These are phyloP conservation scores for Posidonia oceanica DNA, from an alignment of 116 monocot species.

Conservation along the genomic window DNA sequence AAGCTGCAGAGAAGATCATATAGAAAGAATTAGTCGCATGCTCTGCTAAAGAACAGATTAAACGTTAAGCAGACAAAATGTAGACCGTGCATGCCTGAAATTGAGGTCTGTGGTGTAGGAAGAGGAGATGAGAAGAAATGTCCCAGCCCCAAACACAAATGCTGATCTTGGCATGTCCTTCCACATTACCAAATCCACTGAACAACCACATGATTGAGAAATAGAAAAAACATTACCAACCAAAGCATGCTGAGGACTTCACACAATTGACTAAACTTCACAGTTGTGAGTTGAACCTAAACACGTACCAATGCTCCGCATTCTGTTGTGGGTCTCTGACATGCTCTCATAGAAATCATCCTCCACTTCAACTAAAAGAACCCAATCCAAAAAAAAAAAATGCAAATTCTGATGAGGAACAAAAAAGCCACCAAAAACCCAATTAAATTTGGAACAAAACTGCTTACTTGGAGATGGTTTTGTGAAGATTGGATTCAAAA, in stretches of 20 bases:
- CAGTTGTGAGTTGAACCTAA: not conserved
- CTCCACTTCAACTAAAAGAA: conserved; percentile 14
- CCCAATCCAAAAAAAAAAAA: conserved; percentile 2
- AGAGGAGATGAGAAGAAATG: conserved; percentile 67
- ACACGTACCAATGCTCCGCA: conserved; percentile 65
- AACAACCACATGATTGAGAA: not conserved
- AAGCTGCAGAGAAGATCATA: conserved; percentile 30
- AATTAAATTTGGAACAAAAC: not conserved
- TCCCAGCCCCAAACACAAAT: conserved; percentile 71
- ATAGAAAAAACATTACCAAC: not conserved
- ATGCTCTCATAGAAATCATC: conserved; percentile 17
- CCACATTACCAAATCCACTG: conserved; percentile 98
- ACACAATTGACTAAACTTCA: not conserved
- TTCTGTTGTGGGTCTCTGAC: conserved; percentile 18
- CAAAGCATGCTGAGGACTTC: not conserved
- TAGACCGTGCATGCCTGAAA: conserved; percentile 37
- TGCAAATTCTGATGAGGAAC: not conserved
- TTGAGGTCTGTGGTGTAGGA: conserved; percentile 67
- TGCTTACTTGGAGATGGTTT: conserved; percentile 16
- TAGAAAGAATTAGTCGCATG: no score
- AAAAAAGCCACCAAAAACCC: not conserved
- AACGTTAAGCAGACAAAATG: no score
- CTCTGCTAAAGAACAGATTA: no score
- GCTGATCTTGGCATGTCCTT: conserved; percentile 74
- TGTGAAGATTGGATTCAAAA: not conserved